phyloP scores from a whole-genome alignment of 306 rosid species.

The Cicer cuneatum region DNA sequence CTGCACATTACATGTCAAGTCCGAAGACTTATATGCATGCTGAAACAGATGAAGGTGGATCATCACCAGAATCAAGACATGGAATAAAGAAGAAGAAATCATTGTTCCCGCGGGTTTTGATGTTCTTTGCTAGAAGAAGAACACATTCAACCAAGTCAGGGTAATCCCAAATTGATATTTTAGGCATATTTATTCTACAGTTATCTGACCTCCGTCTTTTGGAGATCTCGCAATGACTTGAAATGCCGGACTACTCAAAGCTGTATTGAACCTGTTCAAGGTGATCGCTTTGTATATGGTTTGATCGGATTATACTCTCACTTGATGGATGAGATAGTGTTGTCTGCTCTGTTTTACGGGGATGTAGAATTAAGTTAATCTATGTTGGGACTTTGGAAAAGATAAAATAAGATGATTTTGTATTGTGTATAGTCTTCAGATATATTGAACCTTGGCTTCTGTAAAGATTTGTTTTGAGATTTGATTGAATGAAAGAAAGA shows the following conservation, averaged over 20 bases:
- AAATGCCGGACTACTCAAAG: constrained; percentile 48
- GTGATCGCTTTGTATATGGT: constrained; percentile 57
- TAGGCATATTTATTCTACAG: constrained; percentile 41
- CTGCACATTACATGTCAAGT: constrained; percentile 53
- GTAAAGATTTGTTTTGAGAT: constrained; percentile 53
- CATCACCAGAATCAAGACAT: constrained; percentile 62
- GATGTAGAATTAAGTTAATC: constrained; percentile 44
- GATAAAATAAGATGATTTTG: constrained; percentile 51
- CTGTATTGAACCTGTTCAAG: constrained; percentile 44
- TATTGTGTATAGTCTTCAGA: constrained; percentile 55
- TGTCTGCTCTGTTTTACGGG: constrained; percentile 47
- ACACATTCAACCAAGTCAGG: constrained; percentile 58
- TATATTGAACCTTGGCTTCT: constrained; percentile 50
- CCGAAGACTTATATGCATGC: constrained; percentile 51
- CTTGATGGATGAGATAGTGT: constrained; percentile 41
- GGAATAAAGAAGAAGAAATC: constrained; percentile 83
- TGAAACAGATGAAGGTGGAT: constrained; percentile 48
- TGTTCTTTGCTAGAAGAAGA: constrained; percentile 83
- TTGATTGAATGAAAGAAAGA: constrained; percentile 47
- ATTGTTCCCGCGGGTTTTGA: constrained; percentile 79
- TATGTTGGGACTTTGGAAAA: constrained; percentile 45
- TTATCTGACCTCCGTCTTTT: constrained; percentile 43
- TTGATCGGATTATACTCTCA: constrained; percentile 52
- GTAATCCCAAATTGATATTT: constrained; percentile 43
- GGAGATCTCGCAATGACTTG: constrained; percentile 48